Evolutionary conservation across 2,329 filamentous ascomycete species (phyloP).

Genomic region (Pseudophaeomoniella oleicola): DNA sequence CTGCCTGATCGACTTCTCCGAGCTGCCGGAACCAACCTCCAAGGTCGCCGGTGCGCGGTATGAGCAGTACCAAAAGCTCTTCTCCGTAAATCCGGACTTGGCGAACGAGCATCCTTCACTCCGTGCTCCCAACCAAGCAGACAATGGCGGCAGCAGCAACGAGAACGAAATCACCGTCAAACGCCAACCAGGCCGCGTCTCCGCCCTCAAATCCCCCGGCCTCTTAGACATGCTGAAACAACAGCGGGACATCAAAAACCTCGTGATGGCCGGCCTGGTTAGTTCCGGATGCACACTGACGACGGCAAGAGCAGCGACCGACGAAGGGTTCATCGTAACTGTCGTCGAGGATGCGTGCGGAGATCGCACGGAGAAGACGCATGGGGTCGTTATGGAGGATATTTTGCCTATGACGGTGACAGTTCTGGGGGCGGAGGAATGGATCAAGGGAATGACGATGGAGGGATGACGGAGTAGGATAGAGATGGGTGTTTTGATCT

Average conservation of each 20-base stretch:
- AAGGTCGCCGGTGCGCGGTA: not conserved
- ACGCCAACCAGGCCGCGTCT: not conserved
- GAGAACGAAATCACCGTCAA: not conserved
- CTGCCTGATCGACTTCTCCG: not conserved
- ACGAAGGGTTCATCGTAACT: not conserved
- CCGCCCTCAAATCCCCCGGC: not conserved
- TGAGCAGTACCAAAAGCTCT: not conserved
- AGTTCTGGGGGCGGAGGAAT: not conserved
- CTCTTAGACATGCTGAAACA: not conserved
- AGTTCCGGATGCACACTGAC: not conserved
- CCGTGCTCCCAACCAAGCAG: too few species aligned
- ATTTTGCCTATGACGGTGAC: not conserved
- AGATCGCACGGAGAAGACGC: not conserved
- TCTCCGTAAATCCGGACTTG: not conserved
- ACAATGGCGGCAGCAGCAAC: too few species aligned
- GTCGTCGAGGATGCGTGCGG: not conserved
- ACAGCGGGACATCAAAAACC: not conserved
- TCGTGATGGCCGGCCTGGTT: not conserved
- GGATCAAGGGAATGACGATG: too few species aligned
- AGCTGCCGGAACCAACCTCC: not conserved
- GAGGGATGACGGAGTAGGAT: too few species aligned
- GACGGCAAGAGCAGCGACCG: not conserved
- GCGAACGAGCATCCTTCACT: not conserved
- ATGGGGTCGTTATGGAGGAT: not conserved
- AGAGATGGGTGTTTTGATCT: too few species aligned